Evolutionary conservation across 169 alveolate genomes (phyloP), one percentile per base, ranked within the genome.

Genomic region (Plasmodium gonderi): DNA sequence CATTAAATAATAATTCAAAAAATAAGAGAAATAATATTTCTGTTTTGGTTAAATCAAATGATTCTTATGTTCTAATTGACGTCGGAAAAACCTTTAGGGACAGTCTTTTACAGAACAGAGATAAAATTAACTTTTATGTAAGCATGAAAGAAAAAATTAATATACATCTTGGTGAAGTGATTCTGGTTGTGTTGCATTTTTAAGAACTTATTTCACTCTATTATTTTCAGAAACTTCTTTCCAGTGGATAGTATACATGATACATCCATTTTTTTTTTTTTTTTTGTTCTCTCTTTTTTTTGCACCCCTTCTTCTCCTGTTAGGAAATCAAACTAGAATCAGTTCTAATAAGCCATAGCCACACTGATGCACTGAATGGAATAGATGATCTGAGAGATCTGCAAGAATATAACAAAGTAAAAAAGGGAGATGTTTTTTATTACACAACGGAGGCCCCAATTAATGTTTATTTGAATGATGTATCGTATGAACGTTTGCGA

Each of bases 81-180:
- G 92, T 85, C 36, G 92, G 92, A 33, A 85, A 85, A 38, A 85
- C 92, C 17, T 85, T 85, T 36, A 51, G 92, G 68, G 92, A 85
- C 44, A 85, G 92, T 29, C 44, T 85, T 29, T 54, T 85, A 8
- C 45, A 14, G 40, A 85, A 85, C 67, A 74, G 36, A 36, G 92
- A 85, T 29, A 85, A 74, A 29, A 85, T 85, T 2, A 75, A 85
- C 47, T 85, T 85, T 36, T 74, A 60, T 20, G 92, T 85, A 85
- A 85, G 45, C n/a, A 12, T 8, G 5, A 38, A 29, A 45, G 69
- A 40, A 38, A 49, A 64, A 8, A 38, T 2, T 3, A 3, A 3
- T 20, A 20, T 3, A 3, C 20, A n/a, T n/a, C n/a, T n/a, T n/a
- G n/a, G n/a, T n/a, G n/a, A n/a, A n/a, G n/a, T n/a, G n/a, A n/a